A percentile compares a stretch with the other conserved stretches of the same genome.
Evolutionary conservation across 2,329 filamentous ascomycete genomes (phyloP).

Genomic region (Aspergillus sp.): DNA sequence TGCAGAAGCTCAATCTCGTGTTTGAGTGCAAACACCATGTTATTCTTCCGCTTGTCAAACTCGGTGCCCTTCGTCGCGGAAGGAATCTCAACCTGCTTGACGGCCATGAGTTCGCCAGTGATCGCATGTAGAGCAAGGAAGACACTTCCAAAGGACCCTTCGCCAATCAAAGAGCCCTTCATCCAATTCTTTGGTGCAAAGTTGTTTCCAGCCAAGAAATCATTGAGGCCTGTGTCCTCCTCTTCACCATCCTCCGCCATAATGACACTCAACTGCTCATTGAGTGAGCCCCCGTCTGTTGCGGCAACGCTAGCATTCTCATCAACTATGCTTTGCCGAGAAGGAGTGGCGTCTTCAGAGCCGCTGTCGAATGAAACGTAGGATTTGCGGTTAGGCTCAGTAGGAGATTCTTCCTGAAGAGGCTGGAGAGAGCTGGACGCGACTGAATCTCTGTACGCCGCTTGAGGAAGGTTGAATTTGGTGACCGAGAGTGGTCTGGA

Average conservation of each 20-base stretch:
- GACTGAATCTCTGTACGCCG: slow-evolving; percentile 73
- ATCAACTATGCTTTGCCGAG: slow-evolving; percentile 74
- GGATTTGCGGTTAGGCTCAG: slow-evolving; percentile 84
- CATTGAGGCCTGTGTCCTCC: slow-evolving; percentile 75
- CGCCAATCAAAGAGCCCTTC: slow-evolving; percentile 94
- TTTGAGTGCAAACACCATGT: slow-evolving; percentile 95
- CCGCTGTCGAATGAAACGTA: slow-evolving; percentile 65
- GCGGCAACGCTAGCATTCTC: slow-evolving; percentile 62
- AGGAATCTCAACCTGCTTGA: slow-evolving; percentile 94
- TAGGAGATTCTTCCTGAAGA: slow-evolving; percentile 78
- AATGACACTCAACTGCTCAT: slow-evolving; percentile 73
- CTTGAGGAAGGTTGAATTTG: slow-evolving; percentile 48
- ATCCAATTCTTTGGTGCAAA: slow-evolving; percentile 99
- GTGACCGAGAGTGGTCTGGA: slow-evolving; percentile 53
- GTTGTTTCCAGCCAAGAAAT: slow-evolving; percentile 83
- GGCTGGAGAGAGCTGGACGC: slow-evolving; percentile 83
- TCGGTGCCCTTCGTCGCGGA: slow-evolving; percentile 66
- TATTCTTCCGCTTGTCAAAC: slow-evolving; percentile 85
- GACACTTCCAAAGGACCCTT: slow-evolving; percentile 92
- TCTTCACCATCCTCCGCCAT: slow-evolving; percentile 88
- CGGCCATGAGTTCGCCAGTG: slow-evolving; percentile 92
- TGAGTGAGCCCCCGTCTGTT: slow-evolving; percentile 61
- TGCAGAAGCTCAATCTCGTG: slow-evolving; percentile 90
- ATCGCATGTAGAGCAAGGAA: slow-evolving; percentile 92
- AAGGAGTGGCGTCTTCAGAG: slow-evolving; percentile 67